phyloP scores from a whole-genome alignment of 495 filamentous ascomycete species.

The Rhizodiscina lignyota region DNA sequence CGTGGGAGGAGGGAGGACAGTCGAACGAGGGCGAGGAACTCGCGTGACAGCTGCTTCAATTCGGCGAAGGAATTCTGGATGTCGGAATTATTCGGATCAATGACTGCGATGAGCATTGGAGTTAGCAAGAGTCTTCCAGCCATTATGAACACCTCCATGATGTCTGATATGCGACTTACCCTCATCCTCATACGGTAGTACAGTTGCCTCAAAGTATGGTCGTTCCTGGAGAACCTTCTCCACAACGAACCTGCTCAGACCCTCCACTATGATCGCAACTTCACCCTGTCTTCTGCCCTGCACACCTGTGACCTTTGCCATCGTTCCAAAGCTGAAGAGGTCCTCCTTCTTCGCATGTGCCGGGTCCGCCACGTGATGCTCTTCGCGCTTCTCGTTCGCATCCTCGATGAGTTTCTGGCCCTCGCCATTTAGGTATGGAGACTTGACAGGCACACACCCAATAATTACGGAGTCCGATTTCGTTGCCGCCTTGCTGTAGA shows the following conservation, averaged over 20 bases:
- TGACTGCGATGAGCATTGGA: conserved; percentile 14
- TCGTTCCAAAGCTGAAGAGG: conserved; percentile 58
- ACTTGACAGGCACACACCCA: conserved; percentile 66
- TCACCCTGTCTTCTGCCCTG: conserved; percentile 66
- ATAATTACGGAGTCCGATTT: conserved; percentile 48
- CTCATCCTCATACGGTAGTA: conserved; percentile 44
- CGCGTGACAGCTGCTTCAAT: conserved; percentile 65
- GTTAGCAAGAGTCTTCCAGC: conserved; percentile 1
- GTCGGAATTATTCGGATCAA: conserved; percentile 34
- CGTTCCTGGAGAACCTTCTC: conserved; percentile 60
- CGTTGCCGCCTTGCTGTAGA: conserved; percentile 49
- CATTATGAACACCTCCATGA: conserved; percentile 1
- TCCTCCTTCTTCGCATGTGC: conserved; percentile 48
- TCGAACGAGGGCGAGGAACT: conserved; percentile 63
- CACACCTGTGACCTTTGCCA: conserved; percentile 69
- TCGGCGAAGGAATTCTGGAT: conserved; percentile 56
- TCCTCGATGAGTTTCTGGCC: conserved; percentile 47
- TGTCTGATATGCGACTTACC: conserved; percentile 20
- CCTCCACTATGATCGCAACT: conserved; percentile 71
- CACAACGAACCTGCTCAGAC: conserved; percentile 57
- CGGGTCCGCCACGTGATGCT: conserved; percentile 28
- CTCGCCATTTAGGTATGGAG: conserved; percentile 46
- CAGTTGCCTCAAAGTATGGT: conserved; percentile 71
- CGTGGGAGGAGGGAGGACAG: conserved; percentile 60
- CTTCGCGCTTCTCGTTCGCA: conserved; percentile 14